These are phyloP conservation scores for Penicillium robsamsonii DNA, from an alignment of 495 filamentous ascomycete species.

Conservation along the genomic window DNA sequence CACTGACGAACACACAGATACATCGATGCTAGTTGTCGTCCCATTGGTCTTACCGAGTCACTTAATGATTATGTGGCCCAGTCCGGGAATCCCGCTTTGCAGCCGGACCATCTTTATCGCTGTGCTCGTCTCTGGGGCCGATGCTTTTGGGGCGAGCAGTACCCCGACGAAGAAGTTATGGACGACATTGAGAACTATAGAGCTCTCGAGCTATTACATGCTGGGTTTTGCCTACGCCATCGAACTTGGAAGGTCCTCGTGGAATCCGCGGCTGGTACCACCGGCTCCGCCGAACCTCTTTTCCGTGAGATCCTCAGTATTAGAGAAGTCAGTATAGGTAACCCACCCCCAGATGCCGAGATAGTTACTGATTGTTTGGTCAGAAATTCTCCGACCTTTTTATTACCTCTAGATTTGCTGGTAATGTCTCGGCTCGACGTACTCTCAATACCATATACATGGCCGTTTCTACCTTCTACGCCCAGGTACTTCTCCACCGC, in stretches of 20 bases:
- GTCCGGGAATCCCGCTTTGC: constrained; percentile 36
- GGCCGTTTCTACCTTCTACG: constrained; percentile 46
- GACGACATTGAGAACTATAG: constrained; percentile 52
- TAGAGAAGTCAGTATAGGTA: constrained; percentile 30
- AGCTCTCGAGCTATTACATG: constrained; percentile 39
- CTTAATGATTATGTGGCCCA: constrained; percentile 39
- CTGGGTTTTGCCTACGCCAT: constrained; percentile 36
- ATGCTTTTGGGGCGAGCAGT: constrained; percentile 45
- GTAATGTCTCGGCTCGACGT: constrained; percentile 34
- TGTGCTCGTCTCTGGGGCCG: constrained; percentile 44
- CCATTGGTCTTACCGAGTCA: constrained; percentile 38
- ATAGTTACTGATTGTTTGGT: constrained; percentile 5
- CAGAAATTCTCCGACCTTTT: constrained; percentile 45
- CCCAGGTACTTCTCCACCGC: constrained; percentile 43
- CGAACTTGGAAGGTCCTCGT: constrained; percentile 40
- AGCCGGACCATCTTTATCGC: constrained; percentile 40
- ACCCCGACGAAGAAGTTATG: constrained; percentile 45
- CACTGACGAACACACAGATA: constrained; percentile 28
- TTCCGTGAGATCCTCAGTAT: constrained; percentile 34
- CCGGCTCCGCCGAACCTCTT: constrained; percentile 32
- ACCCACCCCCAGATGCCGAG: not conserved
- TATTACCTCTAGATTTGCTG: constrained; percentile 43
- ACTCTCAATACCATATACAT: constrained; percentile 49
- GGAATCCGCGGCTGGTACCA: constrained; percentile 27
- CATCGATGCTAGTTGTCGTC: constrained; percentile 37